Base-by-base conservation (phyloP, 257 asterid genomes). In the Mitragyna speciosa region DNA sequence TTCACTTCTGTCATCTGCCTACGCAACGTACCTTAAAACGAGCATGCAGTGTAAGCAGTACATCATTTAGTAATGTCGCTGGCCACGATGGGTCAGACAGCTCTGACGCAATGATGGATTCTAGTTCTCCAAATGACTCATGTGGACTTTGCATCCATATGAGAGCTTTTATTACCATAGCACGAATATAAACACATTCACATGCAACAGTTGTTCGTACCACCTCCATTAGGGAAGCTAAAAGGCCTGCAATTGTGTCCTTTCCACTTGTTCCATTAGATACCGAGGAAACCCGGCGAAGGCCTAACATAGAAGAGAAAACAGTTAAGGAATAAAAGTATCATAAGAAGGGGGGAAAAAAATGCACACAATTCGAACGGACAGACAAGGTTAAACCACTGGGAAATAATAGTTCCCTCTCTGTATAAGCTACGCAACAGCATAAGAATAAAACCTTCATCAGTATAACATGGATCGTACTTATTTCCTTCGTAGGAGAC, bases 131-230 rank as follows among this genome's bases (percentile, higher is more conserved):
- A 84, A 96, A 96, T 73, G 97, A 90, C 78, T 96, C 99, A 67
- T 91, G 86, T 47, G 99, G 98, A 87, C 98, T 96, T 92, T 96
- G 99, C 97, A 96, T 96, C 99, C 99, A 96, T 90, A 96, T 92
- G 82, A 96, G 87, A 6, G 99, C 97, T 89, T 96, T 96, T 76
- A 96, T 96, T 85, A 96, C 97, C 96, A 92, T 92, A 48, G 98
- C 97, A 82, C 99, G 98, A 86, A 94, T 97, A 89, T 94, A 96
- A 76, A 92, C 99, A 81, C 99, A 96, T 90, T 96, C 98, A 87
- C 99, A 96, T 24, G 99, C 99, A 75, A 94, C 95, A 85, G 99
- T 91, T 83, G 98, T 96, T 59, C 99, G 91, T 86, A 96, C 99
- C 73, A 92, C 97, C 88, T 96, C 98, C 98, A 96, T 90, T 79